A percentile compares a stretch with the other conserved stretches of the same genome.
Evolutionary conservation across 2,329 filamentous ascomycete genomes (phyloP).

Genomic region (Fusarium pseudocircinatum): DNA sequence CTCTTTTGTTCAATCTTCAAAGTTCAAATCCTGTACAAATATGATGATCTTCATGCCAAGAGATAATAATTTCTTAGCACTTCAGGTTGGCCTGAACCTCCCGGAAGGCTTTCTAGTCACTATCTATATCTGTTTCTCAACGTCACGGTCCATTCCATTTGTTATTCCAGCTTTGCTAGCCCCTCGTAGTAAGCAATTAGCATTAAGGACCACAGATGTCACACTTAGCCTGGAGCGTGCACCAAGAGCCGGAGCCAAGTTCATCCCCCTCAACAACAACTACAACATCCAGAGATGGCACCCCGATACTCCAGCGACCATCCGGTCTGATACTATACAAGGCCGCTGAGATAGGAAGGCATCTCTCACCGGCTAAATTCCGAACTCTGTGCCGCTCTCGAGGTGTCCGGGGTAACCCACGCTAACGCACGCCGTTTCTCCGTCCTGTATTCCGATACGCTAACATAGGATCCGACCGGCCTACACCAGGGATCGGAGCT

Average conservation of each 20-base stretch:
- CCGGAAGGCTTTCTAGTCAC: rapidly evolving
- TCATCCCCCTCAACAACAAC: neutral
- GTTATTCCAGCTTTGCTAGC: neutral
- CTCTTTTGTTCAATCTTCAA: rapidly evolving
- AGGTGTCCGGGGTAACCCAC: neutral
- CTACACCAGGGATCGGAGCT: neutral
- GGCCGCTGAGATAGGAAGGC: neutral
- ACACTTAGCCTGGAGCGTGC: neutral
- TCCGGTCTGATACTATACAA: neutral
- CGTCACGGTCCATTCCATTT: rapidly evolving
- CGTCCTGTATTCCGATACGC: neutral
- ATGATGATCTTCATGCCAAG: neutral
- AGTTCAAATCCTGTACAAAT: rapidly evolving
- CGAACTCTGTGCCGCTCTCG: neutral
- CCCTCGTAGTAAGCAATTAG: neutral
- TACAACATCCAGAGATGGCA: too few relatives aligned
- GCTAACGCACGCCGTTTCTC: neutral
- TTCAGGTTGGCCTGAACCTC: neutral
- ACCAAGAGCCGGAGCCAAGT: neutral
- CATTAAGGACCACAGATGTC: rapidly evolving
- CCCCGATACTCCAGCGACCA: neutral
- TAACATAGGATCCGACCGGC: neutral
- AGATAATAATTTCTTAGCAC: too few relatives aligned
- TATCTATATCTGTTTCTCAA: neutral
- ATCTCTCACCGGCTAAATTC: neutral